Conservation (phyloP, 441 rosid species). For the Populus trichocarpa region DNA sequence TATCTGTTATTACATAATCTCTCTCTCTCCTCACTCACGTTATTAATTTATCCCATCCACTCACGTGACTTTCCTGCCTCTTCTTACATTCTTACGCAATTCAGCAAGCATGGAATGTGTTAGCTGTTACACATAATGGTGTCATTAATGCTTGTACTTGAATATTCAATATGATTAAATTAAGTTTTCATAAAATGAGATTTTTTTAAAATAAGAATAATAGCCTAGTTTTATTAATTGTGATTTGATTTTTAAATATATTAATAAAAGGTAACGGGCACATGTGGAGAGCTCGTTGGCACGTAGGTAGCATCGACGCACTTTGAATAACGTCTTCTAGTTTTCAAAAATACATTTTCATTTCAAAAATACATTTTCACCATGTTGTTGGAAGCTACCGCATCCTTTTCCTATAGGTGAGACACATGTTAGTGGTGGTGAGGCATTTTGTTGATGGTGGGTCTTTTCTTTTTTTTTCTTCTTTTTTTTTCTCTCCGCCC, state of each 20-base stretch:
- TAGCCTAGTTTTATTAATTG: too few species aligned
- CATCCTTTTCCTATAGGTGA: fast-evolving
- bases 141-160: too few species aligned
- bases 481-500: fast-evolving
- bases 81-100: background rate
- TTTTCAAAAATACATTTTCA: fast-evolving
- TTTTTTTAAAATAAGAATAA: too few species aligned
- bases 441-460: fast-evolving
- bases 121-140: too few species aligned
- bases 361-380: fast-evolving
- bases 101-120: too few species aligned
- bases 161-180: too few species aligned
- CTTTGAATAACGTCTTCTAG: fast-evolving
- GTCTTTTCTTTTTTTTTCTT: too few species aligned
- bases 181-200: too few species aligned
- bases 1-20: background rate
- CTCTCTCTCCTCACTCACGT: slow-evolving; percentile 4
- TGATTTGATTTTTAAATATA: too few species aligned
- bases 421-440: fast-evolving
- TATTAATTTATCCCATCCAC: slow-evolving; percentile 9
- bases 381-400: fast-evolving
- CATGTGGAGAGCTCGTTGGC: too few species aligned
- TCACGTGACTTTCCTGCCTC: slow-evolving; percentile 27
- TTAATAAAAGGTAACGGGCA: too few species aligned
- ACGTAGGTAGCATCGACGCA: fast-evolving